phyloP scores from a whole-genome alignment of 208 protist genomes.

The Trypanosoma brucei region DNA sequence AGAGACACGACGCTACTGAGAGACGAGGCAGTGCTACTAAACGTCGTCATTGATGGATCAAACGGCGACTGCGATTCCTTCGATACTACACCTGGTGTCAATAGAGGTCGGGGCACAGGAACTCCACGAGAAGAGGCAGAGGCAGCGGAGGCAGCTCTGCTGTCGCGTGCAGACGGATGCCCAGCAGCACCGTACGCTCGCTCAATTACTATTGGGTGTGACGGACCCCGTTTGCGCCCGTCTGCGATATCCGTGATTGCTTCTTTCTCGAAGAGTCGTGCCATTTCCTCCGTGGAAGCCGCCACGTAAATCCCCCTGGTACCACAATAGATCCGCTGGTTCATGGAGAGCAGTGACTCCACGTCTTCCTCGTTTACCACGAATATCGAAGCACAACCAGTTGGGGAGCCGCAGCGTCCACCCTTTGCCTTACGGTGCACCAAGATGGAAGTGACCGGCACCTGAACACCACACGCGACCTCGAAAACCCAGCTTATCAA shows the following conservation, averaged over 20 bases:
- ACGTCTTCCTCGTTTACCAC: conserved; percentile 46
- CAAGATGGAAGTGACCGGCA: conserved; percentile 52
- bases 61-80: neutral
- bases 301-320: conserved; percentile 65
- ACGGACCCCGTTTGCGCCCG: conserved; percentile 55
- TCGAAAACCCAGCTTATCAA: conserved; percentile 74
- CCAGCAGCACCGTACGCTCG: conserved; percentile 41
- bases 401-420: conserved; percentile 47
- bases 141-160: conserved; percentile 3
- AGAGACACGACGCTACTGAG: conserved; percentile 17
- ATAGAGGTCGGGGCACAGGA: neutral
- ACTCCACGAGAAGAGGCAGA: conserved; percentile 1
- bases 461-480: conserved; percentile 45
- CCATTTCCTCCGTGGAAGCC: conserved; percentile 43
- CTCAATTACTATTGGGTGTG: conserved; percentile 77
- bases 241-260: conserved; percentile 48
- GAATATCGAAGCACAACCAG: conserved; percentile 77
- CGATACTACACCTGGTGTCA: neutral
- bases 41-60: neutral
- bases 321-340: conserved; percentile 75
- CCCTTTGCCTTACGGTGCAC: conserved; percentile 70
- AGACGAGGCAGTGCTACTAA: conserved; percentile 18
- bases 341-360: conserved; percentile 48
- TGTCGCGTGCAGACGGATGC: conserved; percentile 16
- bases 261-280: conserved; percentile 39